Evolutionary conservation across 192 early-diverging fungal genomes (phyloP), one percentile per base, ranked within the genome.

Genomic region (Coemansia sp.): DNA sequence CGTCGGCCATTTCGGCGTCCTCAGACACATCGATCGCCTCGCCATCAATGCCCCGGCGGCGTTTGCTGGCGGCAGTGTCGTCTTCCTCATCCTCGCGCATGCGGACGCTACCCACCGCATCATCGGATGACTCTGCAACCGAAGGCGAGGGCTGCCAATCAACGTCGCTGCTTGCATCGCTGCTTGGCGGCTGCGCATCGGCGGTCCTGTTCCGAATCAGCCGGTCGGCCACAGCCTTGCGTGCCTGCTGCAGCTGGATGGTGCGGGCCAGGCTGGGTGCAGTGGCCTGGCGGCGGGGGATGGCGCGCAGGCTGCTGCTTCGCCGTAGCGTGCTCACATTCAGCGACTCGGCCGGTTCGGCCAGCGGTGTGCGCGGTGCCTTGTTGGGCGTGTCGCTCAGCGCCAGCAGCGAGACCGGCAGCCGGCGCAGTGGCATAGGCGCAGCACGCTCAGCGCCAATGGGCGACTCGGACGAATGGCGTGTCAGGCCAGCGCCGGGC

Each of bases 221-320:
- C 14, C 75, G 64, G 19, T 80, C 67, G 7, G 71, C 71, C 33
- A 80, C 71, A 6, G 68, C 71, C 58, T 65, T 70, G 54, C 77
- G 77, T 22, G 77, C 71, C 48, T 80, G 77, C 60, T 74, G 71
- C 45, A 80, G 52, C 64, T 80, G 77, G 38, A 80, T 80, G 12
- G 71, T 74, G 21, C 68, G 59, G 8, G 77, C 77, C 40, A 80
- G 68, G 16, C 77, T 80, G 0, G 77, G 77, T 0, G 64, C 71
- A 6, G 67, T 60, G 28, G 44, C 65, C 46, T 71, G 60, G 29
- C 57, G 54, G 19, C 66, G 69, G 21, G 59, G 64, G 4, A 51
- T 52, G 6, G 31, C 31, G 46, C 55, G 63, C 42, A 58, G 57
- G 30, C 69, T 72, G 21, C 6, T 58, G 45, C 60, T 65, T 56